Conservation (phyloP, 441 rosid species). For the Corymbia calophylla region DNA sequence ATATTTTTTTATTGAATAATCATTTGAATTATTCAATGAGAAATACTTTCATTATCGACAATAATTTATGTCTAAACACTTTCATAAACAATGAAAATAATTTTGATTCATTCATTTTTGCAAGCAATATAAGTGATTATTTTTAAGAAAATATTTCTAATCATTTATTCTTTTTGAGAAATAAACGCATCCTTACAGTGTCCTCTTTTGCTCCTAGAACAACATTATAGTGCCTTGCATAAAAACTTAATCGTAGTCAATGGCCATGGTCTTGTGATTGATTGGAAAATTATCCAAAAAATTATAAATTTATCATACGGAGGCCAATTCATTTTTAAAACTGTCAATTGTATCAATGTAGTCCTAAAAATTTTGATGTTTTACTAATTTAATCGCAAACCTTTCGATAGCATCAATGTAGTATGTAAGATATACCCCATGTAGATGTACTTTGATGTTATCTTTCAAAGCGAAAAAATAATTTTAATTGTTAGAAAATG, state of each 20-base stretch:
- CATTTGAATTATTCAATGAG: background rate
- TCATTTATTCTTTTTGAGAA: too few relatives aligned
- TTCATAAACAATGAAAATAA: too few relatives aligned
- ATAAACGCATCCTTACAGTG: too few relatives aligned
- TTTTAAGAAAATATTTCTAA: too few relatives aligned
- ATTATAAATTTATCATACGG: accelerated
- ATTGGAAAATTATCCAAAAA: accelerated
- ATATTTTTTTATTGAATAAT: background rate
- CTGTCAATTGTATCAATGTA: accelerated
- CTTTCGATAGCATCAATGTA: background rate
- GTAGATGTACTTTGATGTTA: background rate
- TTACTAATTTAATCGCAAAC: accelerated
- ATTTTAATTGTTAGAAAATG: background rate
- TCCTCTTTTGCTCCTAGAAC: too few relatives aligned
- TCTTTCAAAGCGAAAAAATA: background rate
- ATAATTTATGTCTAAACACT: too few relatives aligned
- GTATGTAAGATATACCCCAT: background rate
- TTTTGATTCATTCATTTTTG: too few relatives aligned
- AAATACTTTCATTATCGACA: too few relatives aligned
- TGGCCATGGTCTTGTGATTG: accelerated
- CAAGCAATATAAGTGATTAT: too few relatives aligned
- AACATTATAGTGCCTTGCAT: background rate
- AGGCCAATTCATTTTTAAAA: accelerated
- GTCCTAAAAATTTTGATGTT: accelerated
- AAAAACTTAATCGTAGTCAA: background rate